These are phyloP conservation scores for Psilocybe cyanescens DNA, from an alignment of 768 basidiomycete genomes.

Conservation along the genomic window DNA sequence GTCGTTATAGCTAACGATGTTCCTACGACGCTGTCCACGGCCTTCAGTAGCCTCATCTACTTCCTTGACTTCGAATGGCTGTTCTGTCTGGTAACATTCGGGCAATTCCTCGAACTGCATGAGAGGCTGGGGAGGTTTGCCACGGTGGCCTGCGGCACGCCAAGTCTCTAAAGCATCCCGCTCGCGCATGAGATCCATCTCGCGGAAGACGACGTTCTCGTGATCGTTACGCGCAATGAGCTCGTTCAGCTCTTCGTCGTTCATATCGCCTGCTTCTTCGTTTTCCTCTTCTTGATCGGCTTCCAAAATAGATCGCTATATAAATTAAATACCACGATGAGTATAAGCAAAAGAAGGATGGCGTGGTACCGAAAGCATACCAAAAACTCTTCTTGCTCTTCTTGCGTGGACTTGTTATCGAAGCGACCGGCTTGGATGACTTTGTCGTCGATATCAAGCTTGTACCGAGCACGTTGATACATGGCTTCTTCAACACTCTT, in stretches of 20 bases:
- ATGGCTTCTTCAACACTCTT: constrained; percentile 99
- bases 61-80: constrained; percentile 70
- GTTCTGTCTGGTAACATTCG: constrained; percentile 85
- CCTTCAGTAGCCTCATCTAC: constrained; percentile 74
- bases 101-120: constrained; percentile 91
- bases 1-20: constrained; percentile 90
- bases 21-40: constrained; percentile 83
- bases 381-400: constrained; percentile 96
- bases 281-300: constrained; percentile 90
- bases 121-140: constrained; percentile 75
- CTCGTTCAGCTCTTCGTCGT: constrained; percentile 93
- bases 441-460: constrained; percentile 98
- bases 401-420: constrained; percentile 97
- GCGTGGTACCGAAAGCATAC: constrained; percentile 44
- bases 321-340: background rate
- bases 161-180: constrained; percentile 66
- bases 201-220: constrained; percentile 75
- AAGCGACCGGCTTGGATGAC: constrained; percentile 99
- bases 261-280: constrained; percentile 91
- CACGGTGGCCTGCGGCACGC: constrained; percentile 75
- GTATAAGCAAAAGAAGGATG: background rate
- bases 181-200: constrained; percentile 83
- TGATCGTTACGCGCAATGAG: constrained; percentile 85
- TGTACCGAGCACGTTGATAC: constrained; percentile 92
- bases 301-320: constrained; percentile 86